Percentiles rank a stretch among this genome's conserved stretches.
These are phyloP conservation scores for Pseudocohnilembus persalinus DNA, from an alignment of 169 alveolate species.

Conservation along the genomic window DNA sequence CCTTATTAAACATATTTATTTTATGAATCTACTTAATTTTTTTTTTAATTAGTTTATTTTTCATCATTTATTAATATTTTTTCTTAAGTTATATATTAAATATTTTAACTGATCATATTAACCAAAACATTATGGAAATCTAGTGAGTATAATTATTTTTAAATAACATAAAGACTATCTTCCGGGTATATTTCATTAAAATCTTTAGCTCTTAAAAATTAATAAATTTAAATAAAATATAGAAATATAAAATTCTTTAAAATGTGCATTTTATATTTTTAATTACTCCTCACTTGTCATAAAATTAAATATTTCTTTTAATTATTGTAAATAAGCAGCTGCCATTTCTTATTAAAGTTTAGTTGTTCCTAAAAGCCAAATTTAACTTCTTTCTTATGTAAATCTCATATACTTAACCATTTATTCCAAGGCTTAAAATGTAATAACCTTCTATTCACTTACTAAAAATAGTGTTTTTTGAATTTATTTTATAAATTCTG, in stretches of 20 bases:
- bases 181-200: not conserved
- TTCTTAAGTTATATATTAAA: too few species aligned
- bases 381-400: not conserved
- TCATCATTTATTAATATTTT: too few species aligned
- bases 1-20: too few species aligned
- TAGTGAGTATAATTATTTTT: not conserved
- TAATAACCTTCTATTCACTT: not conserved
- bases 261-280: too few species aligned
- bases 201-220: not conserved
- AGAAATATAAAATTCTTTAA: not conserved
- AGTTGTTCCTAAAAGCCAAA: not conserved
- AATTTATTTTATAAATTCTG: not conserved
- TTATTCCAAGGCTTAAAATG: not conserved
- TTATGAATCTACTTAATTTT: too few species aligned
- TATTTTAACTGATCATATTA: not conserved
- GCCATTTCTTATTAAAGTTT: not conserved
- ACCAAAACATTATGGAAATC: not conserved
- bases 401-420: not conserved
- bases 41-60: too few species aligned
- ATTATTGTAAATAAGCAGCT: not conserved
- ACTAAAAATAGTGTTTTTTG: not conserved
- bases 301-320: too few species aligned
- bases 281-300: not conserved
- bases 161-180: not conserved
- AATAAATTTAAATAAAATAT: too few species aligned